Evolutionary conservation across 441 rosid species (phyloP).

Genomic region (Populus tomentosa): DNA sequence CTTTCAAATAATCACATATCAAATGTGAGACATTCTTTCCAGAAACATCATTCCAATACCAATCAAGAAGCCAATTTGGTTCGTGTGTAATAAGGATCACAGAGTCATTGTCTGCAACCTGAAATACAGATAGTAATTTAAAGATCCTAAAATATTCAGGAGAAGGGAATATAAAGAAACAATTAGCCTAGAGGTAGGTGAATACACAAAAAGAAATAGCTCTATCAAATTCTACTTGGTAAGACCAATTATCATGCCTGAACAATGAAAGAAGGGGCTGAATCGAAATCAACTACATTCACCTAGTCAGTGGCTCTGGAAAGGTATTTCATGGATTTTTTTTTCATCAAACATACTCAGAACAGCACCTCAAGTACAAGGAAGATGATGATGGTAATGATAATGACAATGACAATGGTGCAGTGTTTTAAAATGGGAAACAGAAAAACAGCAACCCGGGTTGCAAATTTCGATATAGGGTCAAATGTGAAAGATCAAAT

Average conservation of each 20-base stretch:
- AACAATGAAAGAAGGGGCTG: neutral
- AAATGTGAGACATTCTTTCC: constrained; percentile 86
- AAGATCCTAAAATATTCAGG: neutral
- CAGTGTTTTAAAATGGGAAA: neutral
- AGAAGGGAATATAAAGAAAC: constrained; percentile 6
- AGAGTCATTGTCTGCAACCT: constrained; percentile 78
- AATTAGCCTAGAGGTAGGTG: neutral
- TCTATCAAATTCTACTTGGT: neutral
- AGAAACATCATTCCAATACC: constrained; percentile 79
- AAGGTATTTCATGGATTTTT: neutral
- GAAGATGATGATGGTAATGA: neutral
- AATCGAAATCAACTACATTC: neutral
- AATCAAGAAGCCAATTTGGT: constrained; percentile 98
- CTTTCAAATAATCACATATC: constrained; percentile 74
- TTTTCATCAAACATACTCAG: neutral
- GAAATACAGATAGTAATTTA: constrained; percentile 14
- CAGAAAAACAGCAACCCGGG: too few species aligned
- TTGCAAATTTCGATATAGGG: too few species aligned
- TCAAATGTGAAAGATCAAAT: too few species aligned
- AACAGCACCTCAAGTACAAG: neutral
- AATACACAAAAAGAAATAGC: neutral
- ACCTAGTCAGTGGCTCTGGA: neutral
- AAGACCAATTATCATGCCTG: neutral
- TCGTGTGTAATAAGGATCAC: constrained; percentile 93
- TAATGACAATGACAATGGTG: neutral